These are phyloP conservation scores for Fusarium sp. DNA, from an alignment of 2,329 filamentous ascomycete genomes.

Conservation along the genomic window DNA sequence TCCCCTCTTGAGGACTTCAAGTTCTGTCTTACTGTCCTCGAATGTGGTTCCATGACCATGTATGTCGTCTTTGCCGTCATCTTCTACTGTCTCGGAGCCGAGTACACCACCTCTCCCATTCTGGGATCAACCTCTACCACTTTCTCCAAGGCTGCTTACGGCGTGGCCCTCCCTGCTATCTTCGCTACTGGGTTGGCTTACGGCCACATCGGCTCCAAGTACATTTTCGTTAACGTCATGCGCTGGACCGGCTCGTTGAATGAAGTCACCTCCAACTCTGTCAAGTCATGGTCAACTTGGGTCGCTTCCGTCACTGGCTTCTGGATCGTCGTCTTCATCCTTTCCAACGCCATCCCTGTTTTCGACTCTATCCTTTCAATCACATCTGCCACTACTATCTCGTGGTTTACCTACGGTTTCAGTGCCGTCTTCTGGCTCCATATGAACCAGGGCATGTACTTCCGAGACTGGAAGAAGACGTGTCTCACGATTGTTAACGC, in stretches of 20 bases:
- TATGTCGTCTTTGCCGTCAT: slow-evolving; percentile 44
- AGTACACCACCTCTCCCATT: slow-evolving; percentile 42
- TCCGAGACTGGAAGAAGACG: slow-evolving; percentile 45
- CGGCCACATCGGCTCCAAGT: slow-evolving; percentile 48
- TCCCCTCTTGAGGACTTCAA: slow-evolving; percentile 43
- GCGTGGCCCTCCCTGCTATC: slow-evolving; percentile 42
- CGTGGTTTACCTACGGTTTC: slow-evolving; percentile 49
- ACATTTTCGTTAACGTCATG: slow-evolving; percentile 43
- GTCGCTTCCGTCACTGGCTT: slow-evolving; percentile 43
- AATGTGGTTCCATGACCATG: slow-evolving; percentile 39
- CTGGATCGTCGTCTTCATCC: slow-evolving; percentile 47
- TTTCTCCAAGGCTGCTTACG: slow-evolving; percentile 45
- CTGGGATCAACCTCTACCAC: slow-evolving; percentile 38
- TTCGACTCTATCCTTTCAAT: slow-evolving; percentile 50
- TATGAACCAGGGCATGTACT: slow-evolving; percentile 37
- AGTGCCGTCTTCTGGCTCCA: slow-evolving; percentile 48
- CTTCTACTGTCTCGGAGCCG: slow-evolving; percentile 45
- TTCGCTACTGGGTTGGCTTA: slow-evolving; percentile 44
- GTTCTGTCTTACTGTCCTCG: slow-evolving; percentile 37
- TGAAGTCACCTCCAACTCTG: slow-evolving; percentile 40
- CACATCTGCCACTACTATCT: slow-evolving; percentile 46
- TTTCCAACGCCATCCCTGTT: slow-evolving; percentile 50
- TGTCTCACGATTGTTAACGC: slow-evolving; percentile 38
- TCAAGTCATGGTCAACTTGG: slow-evolving; percentile 48
- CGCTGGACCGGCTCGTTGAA: slow-evolving; percentile 32